Evolutionary conservation across 73 alveolate species (phyloP), one percentile per base, ranked within the genome.

Genomic region (Uronychia binucleata): DNA sequence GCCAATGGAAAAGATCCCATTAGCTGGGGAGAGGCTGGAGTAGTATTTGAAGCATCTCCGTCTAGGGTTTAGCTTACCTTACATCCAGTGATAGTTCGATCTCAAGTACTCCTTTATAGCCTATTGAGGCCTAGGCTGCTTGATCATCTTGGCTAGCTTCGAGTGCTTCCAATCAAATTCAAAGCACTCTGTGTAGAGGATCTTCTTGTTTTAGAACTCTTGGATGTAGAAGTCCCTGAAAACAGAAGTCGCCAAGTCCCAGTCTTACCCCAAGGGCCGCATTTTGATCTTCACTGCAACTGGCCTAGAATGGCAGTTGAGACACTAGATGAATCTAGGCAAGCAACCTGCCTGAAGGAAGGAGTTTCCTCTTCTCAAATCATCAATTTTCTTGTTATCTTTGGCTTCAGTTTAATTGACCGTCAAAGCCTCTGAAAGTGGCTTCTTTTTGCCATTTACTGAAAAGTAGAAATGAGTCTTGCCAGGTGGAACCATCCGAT

Each of bases 111-210:
- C 67, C 31, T 85, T 85, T 57, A 83, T 28, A 27, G 34, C 32
- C 8, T 27, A 33, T 0, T 35, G 30, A 30, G 76, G 81, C 31
- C 77, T 79, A 32, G 76, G 79, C 19, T 78, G 80, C 74, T 85
- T 85, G 29, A 85, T 57, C 31, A 85, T 58, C 57, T 85, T 85
- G 34, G 75, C 91, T 11, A 85, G 76, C 33, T 85, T 94, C 0
- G 96, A 85, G 60, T 81, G 58, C 0, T 85, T 75, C 89, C 92
- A 94, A 80, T 94, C 98, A 75, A 80, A 85, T 57, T 94, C 98
- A 83, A 94, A 94, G 85, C 98, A 94, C 33, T 91, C 94, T 46
- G 67, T 11, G 46, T 94, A 84, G 28, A 93, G 86, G 46, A 93
- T 34, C 29, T 80, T 92, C 26, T 88, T 91, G 30, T 76, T 93